These are phyloP conservation scores for Plasmodiophora brassicae DNA, from an alignment of 208 protist genomes.

Conservation along the genomic window DNA sequence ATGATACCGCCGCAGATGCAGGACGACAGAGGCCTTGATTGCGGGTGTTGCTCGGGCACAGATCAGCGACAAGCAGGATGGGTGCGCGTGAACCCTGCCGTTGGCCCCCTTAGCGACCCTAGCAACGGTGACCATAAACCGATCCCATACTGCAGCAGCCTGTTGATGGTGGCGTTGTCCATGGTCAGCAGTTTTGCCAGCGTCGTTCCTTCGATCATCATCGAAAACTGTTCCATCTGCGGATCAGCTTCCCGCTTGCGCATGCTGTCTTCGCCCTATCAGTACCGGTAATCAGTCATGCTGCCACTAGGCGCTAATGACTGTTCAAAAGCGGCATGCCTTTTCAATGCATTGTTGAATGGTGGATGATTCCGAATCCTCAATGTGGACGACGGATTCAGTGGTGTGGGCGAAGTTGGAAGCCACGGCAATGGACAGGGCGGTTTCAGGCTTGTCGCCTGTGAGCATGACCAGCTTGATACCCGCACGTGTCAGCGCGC, in stretches of 20 bases:
- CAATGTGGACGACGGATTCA: not conserved
- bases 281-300: too few species aligned
- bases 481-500: conserved; percentile 79
- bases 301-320: too few species aligned
- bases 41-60: not conserved
- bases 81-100: not conserved
- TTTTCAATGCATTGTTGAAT: too few species aligned
- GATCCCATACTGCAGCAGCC: too few species aligned
- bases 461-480: conserved; percentile 90
- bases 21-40: not conserved
- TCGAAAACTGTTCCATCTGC: too few species aligned
- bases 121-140: too few species aligned
- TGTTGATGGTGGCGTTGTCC: not conserved
- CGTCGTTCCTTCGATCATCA: not conserved
- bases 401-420: not conserved
- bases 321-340: too few species aligned
- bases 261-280: too few species aligned
- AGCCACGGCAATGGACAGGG: conserved; percentile 47
- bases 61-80: not conserved
- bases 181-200: not conserved
- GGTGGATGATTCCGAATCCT: too few species aligned
- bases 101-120: too few species aligned
- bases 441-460: conserved; percentile 86
- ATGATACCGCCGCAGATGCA: conserved; percentile 27
- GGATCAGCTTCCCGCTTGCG: too few species aligned